phyloP scores from a whole-genome alignment of 306 rosid genomes.

The Medicago truncatula region MtrunA17r5.0-ANR NC_053042.1:39318501-39319000 shows the following conservation, averaged over 20 bases:
- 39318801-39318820: conserved; percentile 48
- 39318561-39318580: no score
- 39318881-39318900: not conserved
- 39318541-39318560: no score
- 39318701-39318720: not conserved
- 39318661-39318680: conserved; percentile 34
- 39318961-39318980: conserved; percentile 85
- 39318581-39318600: not conserved
- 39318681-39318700: conserved; percentile 32
- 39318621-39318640: conserved; percentile 19
- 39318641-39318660: conserved; percentile 18
- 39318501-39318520: no score
- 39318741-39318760: not conserved
- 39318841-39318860: not conserved
- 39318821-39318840: conserved; percentile 44
- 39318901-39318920: not conserved
- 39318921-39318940: conserved; percentile 6
- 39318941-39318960: conserved; percentile 57
- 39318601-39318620: not conserved
- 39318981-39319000: conserved; percentile 84
- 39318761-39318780: not conserved
- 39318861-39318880: not conserved
- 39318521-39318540: no score
- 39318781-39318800: not conserved
- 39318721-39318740: conserved; percentile 13